A percentile compares a stretch with the other conserved stretches of the same genome.
Conservation (phyloP, 345 rosid genomes). For the Melaleuca quinquenervia region DNA sequence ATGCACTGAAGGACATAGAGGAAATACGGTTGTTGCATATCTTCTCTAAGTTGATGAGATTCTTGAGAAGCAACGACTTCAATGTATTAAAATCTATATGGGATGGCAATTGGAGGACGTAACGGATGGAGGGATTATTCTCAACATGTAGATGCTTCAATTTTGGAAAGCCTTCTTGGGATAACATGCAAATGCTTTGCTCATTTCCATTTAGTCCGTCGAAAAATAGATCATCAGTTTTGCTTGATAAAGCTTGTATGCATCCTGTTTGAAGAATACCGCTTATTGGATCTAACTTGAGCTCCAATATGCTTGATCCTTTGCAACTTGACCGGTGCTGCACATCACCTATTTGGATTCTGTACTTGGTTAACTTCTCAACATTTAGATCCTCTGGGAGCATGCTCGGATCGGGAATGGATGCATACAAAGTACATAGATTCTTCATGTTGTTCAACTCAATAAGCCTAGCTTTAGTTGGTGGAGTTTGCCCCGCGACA, state of each 20-base stretch:
- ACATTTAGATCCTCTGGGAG: background rate
- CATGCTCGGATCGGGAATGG: background rate
- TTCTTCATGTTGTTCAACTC: constrained; percentile 6
- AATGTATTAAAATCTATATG: background rate
- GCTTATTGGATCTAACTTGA: background rate
- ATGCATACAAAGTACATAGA: constrained; percentile 2
- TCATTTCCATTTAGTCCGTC: background rate
- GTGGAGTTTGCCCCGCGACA: background rate
- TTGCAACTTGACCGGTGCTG: background rate
- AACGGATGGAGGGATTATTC: too few relatives aligned
- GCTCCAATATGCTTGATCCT: background rate
- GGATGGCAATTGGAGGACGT: background rate
- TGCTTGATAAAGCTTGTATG: background rate
- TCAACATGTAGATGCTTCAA: too few relatives aligned
- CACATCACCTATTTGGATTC: background rate
- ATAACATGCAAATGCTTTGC: background rate
- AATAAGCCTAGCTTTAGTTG: background rate
- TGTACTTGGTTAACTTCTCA: background rate
- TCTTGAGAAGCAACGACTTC: background rate
- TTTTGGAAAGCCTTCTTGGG: background rate
- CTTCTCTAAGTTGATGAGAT: constrained; percentile 3
- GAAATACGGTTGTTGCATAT: background rate
- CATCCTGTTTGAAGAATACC: background rate
- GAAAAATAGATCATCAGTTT: background rate
- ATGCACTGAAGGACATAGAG: background rate